Percentiles rank a stretch among this genome's conserved stretches.
Evolutionary conservation across 1,284 basidiomycete genomes (phyloP).

Genomic region (Amylostereum chailletii): DNA sequence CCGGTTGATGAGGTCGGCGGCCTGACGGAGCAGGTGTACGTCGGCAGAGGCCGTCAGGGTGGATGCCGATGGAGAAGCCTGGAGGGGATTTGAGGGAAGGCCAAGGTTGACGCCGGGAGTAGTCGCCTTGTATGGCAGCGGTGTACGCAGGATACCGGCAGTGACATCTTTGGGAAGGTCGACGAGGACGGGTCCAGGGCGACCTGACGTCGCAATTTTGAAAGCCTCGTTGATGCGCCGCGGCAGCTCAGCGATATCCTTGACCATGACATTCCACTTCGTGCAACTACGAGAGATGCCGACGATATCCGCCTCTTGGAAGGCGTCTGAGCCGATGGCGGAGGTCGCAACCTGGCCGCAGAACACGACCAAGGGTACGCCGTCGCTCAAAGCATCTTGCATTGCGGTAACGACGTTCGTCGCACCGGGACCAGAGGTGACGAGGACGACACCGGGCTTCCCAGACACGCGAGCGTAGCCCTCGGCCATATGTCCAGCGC

Average conservation of each 20-base stretch:
- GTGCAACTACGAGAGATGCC: constrained; percentile 97
- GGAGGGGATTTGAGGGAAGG: constrained; percentile 71
- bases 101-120: constrained; percentile 77
- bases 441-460: constrained; percentile 95
- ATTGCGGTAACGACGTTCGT: constrained; percentile 98
- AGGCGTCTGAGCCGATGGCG: constrained; percentile 96
- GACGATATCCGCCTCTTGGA: constrained; percentile 96
- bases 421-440: constrained; percentile 96
- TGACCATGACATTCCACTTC: constrained; percentile 99
- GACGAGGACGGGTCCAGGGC: constrained; percentile 95
- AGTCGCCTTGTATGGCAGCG: constrained; percentile 84
- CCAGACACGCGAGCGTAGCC: constrained; percentile 97
- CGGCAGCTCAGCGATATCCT: constrained; percentile 92
- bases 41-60: constrained; percentile 39
- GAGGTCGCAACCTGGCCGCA: constrained; percentile 96
- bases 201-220: constrained; percentile 96
- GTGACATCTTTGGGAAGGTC: constrained; percentile 98
- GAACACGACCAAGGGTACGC: constrained; percentile 93
- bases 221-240: constrained; percentile 98
- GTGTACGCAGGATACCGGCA: constrained; percentile 80
- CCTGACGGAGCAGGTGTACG: constrained; percentile 64
- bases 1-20: constrained; percentile 86
- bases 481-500: constrained; percentile 98
- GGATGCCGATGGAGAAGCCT: constrained; percentile 36
- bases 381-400: constrained; percentile 96